Evolutionary conservation across 805 yeast genomes (phyloP).

Genomic region (Cephaloascus fragrans): DNA sequence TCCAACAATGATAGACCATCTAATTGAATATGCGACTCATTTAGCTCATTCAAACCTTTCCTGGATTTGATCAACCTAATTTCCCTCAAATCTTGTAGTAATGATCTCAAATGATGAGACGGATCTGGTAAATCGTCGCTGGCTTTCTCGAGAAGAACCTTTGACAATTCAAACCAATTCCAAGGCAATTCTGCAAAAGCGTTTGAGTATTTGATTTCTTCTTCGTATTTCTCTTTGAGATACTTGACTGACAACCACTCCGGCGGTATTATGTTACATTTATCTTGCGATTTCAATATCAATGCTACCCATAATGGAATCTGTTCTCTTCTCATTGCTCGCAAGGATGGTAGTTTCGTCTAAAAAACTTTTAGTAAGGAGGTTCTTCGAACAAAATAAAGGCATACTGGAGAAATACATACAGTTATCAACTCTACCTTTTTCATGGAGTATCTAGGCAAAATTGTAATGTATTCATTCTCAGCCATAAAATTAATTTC

Average conservation of each 20-base stretch:
- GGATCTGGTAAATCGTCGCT: constrained; percentile 73
- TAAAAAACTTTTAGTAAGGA: no score
- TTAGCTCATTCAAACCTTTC: constrained; percentile 67
- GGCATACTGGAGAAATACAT: constrained; percentile 18
- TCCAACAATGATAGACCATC: constrained; percentile 79
- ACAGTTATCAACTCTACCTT: constrained; percentile 58
- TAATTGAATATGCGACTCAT: constrained; percentile 74
- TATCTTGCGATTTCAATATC: constrained; percentile 70
- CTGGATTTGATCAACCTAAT: constrained; percentile 72
- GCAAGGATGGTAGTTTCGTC: constrained; percentile 44
- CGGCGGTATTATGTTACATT: constrained; percentile 82
- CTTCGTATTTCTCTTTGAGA: constrained; percentile 50
- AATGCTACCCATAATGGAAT: constrained; percentile 88
- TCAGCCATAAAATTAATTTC: constrained; percentile 85
- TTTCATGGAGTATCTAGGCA: constrained; percentile 71
- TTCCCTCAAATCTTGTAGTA: constrained; percentile 79
- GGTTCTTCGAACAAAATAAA: no score
- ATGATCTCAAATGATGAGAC: constrained; percentile 56
- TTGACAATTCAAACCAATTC: constrained; percentile 82
- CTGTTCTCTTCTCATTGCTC: constrained; percentile 57
- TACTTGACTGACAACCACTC: constrained; percentile 59
- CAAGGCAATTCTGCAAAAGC: constrained; percentile 69
- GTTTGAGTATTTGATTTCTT: constrained; percentile 48
- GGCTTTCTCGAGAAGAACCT: constrained; percentile 58
- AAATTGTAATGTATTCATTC: constrained; percentile 58